These are phyloP conservation scores for Penicillium crystallinum DNA, from an alignment of 495 filamentous ascomycete genomes.

Conservation along the genomic window DNA sequence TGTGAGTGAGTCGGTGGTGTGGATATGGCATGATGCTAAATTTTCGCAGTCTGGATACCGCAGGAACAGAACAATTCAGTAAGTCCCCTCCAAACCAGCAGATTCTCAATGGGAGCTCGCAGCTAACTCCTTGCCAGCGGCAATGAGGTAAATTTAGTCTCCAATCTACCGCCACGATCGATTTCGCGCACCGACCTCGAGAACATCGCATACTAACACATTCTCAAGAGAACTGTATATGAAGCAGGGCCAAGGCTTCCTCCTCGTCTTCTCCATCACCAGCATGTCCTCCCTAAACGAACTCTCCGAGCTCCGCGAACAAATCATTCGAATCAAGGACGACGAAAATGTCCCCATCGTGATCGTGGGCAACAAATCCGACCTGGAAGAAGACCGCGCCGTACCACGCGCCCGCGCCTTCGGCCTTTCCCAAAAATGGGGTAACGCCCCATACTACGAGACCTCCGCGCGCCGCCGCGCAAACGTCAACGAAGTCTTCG, in stretches of 20 bases:
- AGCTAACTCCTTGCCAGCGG: constrained; percentile 48
- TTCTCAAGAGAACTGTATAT: constrained; percentile 81
- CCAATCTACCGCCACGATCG: background rate
- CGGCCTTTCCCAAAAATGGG: constrained; percentile 82
- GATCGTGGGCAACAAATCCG: constrained; percentile 95
- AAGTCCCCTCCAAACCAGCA: constrained; percentile 34
- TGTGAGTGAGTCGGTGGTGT: constrained; percentile 52
- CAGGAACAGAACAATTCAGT: constrained; percentile 98
- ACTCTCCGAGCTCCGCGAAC: constrained; percentile 81
- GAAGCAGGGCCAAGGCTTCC: constrained; percentile 93
- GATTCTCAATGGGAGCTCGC: constrained; percentile 4
- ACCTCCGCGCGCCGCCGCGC: constrained; percentile 76
- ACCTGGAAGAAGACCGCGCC: constrained; percentile 85
- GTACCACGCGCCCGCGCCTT: constrained; percentile 83
- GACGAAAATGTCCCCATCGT: constrained; percentile 88
- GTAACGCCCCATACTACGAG: constrained; percentile 90
- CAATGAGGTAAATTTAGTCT: constrained; percentile 57
- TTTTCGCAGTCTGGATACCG: constrained; percentile 77
- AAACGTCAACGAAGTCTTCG: constrained; percentile 94
- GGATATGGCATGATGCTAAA: constrained; percentile 2
- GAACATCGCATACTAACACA: constrained; percentile 11
- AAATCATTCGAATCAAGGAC: constrained; percentile 96
- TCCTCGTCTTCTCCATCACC: constrained; percentile 96
- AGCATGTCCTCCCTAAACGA: constrained; percentile 80
- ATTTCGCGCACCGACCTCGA: constrained; percentile 1